Conservation (phyloP, 345 rosid species). For the Syzygium grande region DNA sequence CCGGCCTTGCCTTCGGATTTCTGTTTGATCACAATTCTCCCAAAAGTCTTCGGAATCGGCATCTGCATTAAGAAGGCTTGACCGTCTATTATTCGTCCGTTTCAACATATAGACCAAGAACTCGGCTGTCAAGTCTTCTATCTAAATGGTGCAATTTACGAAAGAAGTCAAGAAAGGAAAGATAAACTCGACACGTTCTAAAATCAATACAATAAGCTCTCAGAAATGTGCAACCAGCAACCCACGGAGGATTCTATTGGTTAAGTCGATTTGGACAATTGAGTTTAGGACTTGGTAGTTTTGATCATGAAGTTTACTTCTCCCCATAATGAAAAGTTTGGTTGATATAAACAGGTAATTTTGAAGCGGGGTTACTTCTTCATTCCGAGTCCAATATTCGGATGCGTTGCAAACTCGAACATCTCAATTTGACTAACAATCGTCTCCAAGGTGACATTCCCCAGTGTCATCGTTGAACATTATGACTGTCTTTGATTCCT, state of each 20-base stretch:
- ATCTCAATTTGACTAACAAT: neutral
- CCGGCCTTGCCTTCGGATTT: neutral
- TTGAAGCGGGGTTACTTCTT: neutral
- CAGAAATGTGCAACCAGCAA: neutral
- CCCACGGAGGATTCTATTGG: neutral
- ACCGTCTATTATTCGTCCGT: neutral
- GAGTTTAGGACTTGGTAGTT: neutral
- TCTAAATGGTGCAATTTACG: neutral
- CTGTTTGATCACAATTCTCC: neutral
- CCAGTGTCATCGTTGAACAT: neutral
- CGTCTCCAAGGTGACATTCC: neutral
- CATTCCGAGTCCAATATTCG: neutral
- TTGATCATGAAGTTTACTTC: neutral
- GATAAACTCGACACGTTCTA: neutral
- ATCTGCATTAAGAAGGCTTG: neutral
- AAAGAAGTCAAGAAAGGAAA: neutral
- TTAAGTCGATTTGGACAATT: neutral
- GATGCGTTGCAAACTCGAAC: neutral
- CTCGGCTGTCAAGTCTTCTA: neutral
- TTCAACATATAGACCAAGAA: neutral
- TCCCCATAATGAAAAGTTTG: neutral
- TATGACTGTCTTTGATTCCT: neutral
- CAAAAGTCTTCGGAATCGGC: neutral
- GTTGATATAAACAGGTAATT: neutral
- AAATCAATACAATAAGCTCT: neutral